Evolutionary conservation across 306 rosid genomes (phyloP).

Genomic region (Sesbania bispinosa): DNA sequence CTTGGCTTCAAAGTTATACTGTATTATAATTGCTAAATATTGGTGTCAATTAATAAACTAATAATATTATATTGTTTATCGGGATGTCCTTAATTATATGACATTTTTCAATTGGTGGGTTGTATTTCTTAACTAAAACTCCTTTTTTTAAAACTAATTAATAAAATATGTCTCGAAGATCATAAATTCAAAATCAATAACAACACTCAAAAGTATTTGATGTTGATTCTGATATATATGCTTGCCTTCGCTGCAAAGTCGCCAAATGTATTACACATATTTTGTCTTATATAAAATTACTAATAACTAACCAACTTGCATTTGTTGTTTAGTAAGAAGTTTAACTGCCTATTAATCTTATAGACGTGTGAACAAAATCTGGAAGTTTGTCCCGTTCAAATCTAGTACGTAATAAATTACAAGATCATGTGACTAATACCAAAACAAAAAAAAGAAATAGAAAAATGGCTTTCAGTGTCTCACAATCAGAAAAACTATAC

Average conservation of each 20-base stretch:
- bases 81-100: too few species aligned
- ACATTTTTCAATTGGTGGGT: background rate
- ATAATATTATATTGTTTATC: background rate
- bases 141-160: background rate
- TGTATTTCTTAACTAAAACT: background rate
- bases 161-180: too few species aligned
- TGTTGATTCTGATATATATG: too few species aligned
- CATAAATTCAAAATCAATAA: too few species aligned
- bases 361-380: slow-evolving; percentile 10
- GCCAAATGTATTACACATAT: too few species aligned
- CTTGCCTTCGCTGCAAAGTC: too few species aligned
- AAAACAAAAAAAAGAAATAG: too few species aligned
- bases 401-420: too few species aligned
- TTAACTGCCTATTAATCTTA: background rate
- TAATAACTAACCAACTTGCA: background rate
- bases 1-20: slow-evolving; percentile 1
- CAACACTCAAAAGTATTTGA: too few species aligned
- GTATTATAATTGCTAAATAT: background rate
- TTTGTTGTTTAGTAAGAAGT: background rate
- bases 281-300: too few species aligned
- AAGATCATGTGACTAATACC: background rate
- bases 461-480: too few species aligned
- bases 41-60: too few species aligned
- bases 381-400: background rate
- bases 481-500: background rate